Base-by-base conservation (phyloP, 768 basidiomycete genomes). In the Solioccasus polychromus region DNA sequence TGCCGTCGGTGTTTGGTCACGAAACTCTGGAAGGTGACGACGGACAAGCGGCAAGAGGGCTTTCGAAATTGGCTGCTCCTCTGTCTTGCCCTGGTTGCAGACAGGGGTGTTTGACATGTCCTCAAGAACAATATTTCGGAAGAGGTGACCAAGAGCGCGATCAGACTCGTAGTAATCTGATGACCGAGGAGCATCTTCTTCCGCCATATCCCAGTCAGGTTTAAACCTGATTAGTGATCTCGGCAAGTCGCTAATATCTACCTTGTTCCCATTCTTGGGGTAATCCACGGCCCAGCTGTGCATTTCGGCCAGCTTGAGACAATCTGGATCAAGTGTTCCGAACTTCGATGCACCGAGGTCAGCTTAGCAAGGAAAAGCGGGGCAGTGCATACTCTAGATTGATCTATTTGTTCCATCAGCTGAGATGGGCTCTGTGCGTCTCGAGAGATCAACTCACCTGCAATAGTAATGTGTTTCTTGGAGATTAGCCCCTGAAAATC, bases 141-240 rank as follows among this genome's bases (percentile, higher is more conserved):
- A 92, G 39, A 92, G 70, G 31, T 76, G 63, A 6, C 90, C 90
- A 8, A 92, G 74, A 0, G 86, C 88, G 3, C 83, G 77, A 22
- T 64, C 68, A 2, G 88, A 91, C 37, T 73, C 68, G 56, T 92
- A 92, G 66, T 85, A 86, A 51, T 88, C 83, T 2, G 75, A 76
- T 17, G 74, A 55, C 7, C 77, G 74, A 18, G 78, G 78, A 6
- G 68, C 61, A 37, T 74, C 68, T 15, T 79, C 73, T 53, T 85
- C 82, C 14, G 76, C 75, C 18, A 74, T 75, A 47, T 87, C 79
- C 88, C 88, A 91, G 59, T 91, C 88, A 1, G 88, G 88, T 55
- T 85, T 89, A 60, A 75, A 79, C 15, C 73, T 72, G 35, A 88
- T 85, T 14, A 86, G 68, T 0, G 69, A 60, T 10, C 66, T 62